Percentiles rank a stretch among this genome's conserved stretches.
These are phyloP conservation scores for Botrytis byssoidea DNA, from an alignment of 2,329 filamentous ascomycete genomes.

Conservation along the genomic window DNA sequence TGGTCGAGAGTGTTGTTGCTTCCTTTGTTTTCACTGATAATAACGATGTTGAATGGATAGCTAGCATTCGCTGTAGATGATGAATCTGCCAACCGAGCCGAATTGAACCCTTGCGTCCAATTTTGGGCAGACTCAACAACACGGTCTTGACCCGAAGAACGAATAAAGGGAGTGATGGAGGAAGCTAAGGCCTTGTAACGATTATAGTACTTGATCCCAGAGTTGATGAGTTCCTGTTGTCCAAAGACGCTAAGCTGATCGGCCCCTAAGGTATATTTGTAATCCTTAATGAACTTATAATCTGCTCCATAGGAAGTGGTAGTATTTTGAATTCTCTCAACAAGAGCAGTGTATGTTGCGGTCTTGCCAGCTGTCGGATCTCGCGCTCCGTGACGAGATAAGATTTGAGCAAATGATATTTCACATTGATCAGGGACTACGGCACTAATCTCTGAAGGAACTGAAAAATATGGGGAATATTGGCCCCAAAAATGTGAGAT, in stretches of 20 bases:
- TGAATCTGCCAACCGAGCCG: constrained; percentile 43
- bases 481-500: constrained; percentile 66
- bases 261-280: constrained; percentile 67
- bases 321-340: constrained; percentile 62
- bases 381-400: constrained; percentile 82
- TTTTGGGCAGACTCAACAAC: constrained; percentile 73
- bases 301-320: constrained; percentile 57
- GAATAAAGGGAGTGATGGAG: constrained; percentile 63
- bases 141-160: constrained; percentile 66
- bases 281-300: constrained; percentile 69
- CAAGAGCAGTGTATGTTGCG: constrained; percentile 58
- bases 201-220: constrained; percentile 71
- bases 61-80: constrained; percentile 42
- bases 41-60: constrained; percentile 56
- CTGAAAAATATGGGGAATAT: constrained; percentile 81
- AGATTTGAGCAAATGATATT: constrained; percentile 75
- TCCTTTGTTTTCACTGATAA: constrained; percentile 64
- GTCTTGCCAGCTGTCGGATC: constrained; percentile 74
- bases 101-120: constrained; percentile 73
- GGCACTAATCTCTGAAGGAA: constrained; percentile 64
- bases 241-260: constrained; percentile 70
- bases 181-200: constrained; percentile 66
- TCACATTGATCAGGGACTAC: constrained; percentile 64
- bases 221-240: constrained; percentile 67
- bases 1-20: constrained; percentile 83